These are phyloP conservation scores for Pseudopyricularia cyperi DNA, from an alignment of 2,329 filamentous ascomycete species.

Conservation along the genomic window DNA sequence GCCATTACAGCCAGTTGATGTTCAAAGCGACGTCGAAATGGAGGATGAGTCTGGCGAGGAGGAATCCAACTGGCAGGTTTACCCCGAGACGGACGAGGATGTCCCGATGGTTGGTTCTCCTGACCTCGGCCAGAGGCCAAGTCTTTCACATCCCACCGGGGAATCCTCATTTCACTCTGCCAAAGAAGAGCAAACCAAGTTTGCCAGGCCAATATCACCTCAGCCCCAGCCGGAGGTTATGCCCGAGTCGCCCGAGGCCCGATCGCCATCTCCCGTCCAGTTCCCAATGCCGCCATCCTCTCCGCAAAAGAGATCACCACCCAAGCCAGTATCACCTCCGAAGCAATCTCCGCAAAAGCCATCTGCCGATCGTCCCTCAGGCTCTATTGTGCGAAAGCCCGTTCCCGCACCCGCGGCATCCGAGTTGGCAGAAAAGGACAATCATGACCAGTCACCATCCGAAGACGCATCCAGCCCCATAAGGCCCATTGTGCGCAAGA, in stretches of 20 bases:
- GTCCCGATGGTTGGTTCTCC: constrained; percentile 4
- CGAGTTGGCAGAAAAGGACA: constrained; percentile 14
- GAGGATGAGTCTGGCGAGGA: constrained; percentile 17
- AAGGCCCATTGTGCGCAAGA: constrained; percentile 72
- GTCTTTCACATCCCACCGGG: constrained; percentile 16
- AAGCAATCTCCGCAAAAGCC: constrained; percentile 6
- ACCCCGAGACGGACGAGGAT: constrained; percentile 7
- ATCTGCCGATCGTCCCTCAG: constrained; percentile 6
- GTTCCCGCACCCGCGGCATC: constrained; percentile 3
- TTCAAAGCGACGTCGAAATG: constrained; percentile 11
- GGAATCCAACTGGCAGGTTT: constrained; percentile 5
- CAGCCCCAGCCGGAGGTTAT: background rate
- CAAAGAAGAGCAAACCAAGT: constrained; percentile 28
- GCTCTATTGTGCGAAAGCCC: constrained; percentile 2
- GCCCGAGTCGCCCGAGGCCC: constrained; percentile 6
- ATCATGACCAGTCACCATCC: constrained; percentile 38
- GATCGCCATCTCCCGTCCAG: constrained; percentile 9
- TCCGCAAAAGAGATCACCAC: constrained; percentile 3
- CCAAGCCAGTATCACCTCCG: constrained; percentile 4
- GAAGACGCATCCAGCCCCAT: constrained; percentile 60
- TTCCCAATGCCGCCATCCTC: background rate
- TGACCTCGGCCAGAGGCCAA: constrained; percentile 8
- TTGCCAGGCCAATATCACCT: constrained; percentile 6
- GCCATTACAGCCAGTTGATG: background rate
- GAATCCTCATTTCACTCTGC: constrained; percentile 28